Conservation (phyloP, 352 stramenopile species). For the Phytophthora litchii region DNA sequence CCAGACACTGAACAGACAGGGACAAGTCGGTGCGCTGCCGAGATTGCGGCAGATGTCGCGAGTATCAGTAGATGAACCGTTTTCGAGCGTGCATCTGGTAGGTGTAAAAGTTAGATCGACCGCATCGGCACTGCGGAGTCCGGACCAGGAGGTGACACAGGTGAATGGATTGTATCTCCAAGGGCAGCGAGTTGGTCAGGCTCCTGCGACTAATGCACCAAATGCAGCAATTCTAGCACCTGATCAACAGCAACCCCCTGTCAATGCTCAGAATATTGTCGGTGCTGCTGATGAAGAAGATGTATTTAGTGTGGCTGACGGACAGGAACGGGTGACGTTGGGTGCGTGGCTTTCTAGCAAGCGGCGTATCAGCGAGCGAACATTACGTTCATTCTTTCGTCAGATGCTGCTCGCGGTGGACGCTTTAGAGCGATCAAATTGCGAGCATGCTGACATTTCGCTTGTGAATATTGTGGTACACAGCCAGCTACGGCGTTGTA, state of each 20-base stretch:
- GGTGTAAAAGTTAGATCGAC: slow-evolving; percentile 15
- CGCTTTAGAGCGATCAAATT: slow-evolving; percentile 52
- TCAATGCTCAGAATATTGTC: slow-evolving; percentile 23
- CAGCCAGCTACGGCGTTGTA: slow-evolving; percentile 4
- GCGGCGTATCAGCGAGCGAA: slow-evolving; percentile 36
- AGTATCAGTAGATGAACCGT: slow-evolving; percentile 8
- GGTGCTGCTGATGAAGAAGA: slow-evolving; percentile 42
- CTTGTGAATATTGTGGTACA: slow-evolving; percentile 61
- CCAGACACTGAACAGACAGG: slow-evolving; percentile 18
- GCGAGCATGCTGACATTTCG: slow-evolving; percentile 60
- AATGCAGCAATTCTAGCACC: slow-evolving; percentile 3
- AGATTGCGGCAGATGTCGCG: not conserved
- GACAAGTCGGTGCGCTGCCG: slow-evolving; percentile 13
- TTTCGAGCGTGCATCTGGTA: slow-evolving; percentile 38
- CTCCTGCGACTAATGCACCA: not conserved
- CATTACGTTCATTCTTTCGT: slow-evolving; percentile 57
- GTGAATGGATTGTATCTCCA: slow-evolving; percentile 19
- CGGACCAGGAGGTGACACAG: slow-evolving; percentile 14
- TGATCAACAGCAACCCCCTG: slow-evolving; percentile 3
- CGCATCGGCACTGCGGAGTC: not conserved
- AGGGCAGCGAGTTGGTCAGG: not conserved
- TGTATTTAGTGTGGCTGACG: slow-evolving; percentile 48
- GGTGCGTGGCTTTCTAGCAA: slow-evolving; percentile 47
- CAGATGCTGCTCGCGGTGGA: slow-evolving; percentile 67
- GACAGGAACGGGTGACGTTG: slow-evolving; percentile 39